A percentile compares a stretch with the other conserved stretches of the same genome.
Conservation (phyloP, 495 filamentous ascomycete species). For the Aspergillus kassunensis region DNA sequence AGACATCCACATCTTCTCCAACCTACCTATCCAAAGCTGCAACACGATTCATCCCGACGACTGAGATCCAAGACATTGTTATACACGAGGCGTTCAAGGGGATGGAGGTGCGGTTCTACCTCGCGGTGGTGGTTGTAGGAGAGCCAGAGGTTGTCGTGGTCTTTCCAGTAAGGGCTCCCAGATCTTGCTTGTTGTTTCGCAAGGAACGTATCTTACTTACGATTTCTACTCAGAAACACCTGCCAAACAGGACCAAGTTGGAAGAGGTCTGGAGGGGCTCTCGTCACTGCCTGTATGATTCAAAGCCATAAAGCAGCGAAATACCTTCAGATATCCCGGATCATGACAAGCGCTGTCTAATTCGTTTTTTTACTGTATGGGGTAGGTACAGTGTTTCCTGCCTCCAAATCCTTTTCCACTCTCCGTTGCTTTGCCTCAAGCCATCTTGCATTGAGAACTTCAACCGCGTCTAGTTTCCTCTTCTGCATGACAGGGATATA, state of each 20-base stretch:
- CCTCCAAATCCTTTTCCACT: constrained; percentile 9
- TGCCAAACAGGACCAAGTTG: constrained; percentile 66
- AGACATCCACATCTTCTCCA: constrained; percentile 68
- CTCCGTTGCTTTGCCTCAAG: constrained; percentile 63
- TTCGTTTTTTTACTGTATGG: constrained; percentile 8
- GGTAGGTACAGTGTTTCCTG: constrained; percentile 22
- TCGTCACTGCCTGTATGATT: constrained; percentile 71
- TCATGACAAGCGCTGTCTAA: not conserved
- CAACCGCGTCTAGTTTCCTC: constrained; percentile 56
- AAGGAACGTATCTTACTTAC: not conserved
- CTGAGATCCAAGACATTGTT: constrained; percentile 83
- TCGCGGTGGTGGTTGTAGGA: constrained; percentile 86
- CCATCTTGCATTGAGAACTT: constrained; percentile 74
- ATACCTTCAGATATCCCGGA: not conserved
- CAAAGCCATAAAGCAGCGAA: constrained; percentile 35
- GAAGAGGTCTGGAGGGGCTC: constrained; percentile 83
- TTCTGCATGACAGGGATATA: constrained; percentile 72
- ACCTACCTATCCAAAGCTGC: constrained; percentile 60
- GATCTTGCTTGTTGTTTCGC: not conserved
- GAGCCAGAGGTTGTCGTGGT: constrained; percentile 88
- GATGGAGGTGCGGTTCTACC: constrained; percentile 85
- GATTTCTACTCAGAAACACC: constrained; percentile 45
- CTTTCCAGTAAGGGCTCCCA: constrained; percentile 61
- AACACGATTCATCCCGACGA: constrained; percentile 91
- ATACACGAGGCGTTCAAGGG: constrained; percentile 95